Evolutionary conservation across 2,329 filamentous ascomycete species (phyloP).

Genomic region (Gnomoniopsis sp.): DNA sequence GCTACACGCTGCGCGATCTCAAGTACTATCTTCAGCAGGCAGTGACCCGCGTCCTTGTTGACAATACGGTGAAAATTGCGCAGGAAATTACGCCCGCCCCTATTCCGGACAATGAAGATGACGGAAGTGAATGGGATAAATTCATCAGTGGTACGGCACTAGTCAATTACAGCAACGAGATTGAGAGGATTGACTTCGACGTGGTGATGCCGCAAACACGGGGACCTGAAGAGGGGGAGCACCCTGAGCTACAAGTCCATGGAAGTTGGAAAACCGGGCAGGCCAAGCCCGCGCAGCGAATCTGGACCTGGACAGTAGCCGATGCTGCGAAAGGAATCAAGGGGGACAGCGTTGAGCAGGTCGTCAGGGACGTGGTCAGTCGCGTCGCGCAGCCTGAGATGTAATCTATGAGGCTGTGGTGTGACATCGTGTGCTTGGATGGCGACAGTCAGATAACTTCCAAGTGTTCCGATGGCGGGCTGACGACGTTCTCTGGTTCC

Average conservation of each 20-base stretch:
- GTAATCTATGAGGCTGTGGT: background rate
- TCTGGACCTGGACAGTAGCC: conserved; percentile 17
- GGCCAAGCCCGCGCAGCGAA: conserved; percentile 2
- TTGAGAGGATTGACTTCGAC: conserved; percentile 7
- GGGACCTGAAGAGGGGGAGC: background rate
- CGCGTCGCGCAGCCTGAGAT: conserved; percentile 5
- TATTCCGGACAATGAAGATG: background rate
- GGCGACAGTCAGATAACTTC: no score
- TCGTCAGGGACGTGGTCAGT: conserved; percentile 10
- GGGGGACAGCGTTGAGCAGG: conserved; percentile 14
- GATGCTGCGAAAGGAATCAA: conserved; percentile 11
- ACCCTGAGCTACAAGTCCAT: conserved; percentile 15
- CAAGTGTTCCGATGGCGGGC: no score
- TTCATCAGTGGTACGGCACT: conserved; percentile 28
- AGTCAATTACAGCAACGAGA: conserved; percentile 8
- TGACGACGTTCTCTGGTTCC: no score
- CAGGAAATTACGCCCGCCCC: conserved; percentile 17
- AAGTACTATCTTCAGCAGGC: conserved; percentile 44
- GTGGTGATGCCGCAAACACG: background rate
- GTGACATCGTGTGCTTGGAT: no score
- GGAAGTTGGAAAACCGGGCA: conserved; percentile 15
- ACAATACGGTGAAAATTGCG: conserved; percentile 29
- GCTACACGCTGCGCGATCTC: conserved; percentile 41
- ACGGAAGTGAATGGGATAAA: conserved; percentile 26
- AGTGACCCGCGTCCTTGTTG: conserved; percentile 36